phyloP scores from a whole-genome alignment of 2,329 filamentous ascomycete genomes.

The Ophiostoma novo-ulmi region DNA sequence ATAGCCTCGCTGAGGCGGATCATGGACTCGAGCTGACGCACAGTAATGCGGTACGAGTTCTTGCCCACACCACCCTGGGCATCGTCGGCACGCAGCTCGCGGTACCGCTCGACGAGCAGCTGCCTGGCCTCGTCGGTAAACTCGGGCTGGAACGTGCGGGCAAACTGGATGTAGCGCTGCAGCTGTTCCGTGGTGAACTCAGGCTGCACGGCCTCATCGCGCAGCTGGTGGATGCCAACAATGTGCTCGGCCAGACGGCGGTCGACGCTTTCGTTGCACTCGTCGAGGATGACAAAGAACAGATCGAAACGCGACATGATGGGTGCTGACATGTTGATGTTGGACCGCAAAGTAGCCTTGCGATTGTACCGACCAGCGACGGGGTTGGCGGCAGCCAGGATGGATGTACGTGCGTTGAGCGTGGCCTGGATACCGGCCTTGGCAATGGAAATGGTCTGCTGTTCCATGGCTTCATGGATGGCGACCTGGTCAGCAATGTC shows the following conservation, averaged over 20 bases:
- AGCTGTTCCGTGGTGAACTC: constrained; percentile 95
- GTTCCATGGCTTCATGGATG: constrained; percentile 99
- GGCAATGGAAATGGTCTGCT: constrained; percentile 97
- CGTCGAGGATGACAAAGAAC: constrained; percentile 96
- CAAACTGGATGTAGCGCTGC: constrained; percentile 95
- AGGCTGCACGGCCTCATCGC: constrained; percentile 84
- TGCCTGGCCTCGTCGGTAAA: constrained; percentile 84
- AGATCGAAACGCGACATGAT: constrained; percentile 99
- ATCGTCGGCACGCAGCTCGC: constrained; percentile 88
- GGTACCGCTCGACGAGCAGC: constrained; percentile 85
- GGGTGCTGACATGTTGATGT: constrained; percentile 97
- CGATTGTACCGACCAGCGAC: constrained; percentile 96
- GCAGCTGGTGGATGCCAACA: constrained; percentile 84
- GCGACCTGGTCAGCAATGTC: constrained; percentile 94
- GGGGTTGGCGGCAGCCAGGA: constrained; percentile 92
- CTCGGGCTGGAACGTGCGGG: constrained; percentile 85
- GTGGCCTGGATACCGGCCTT: constrained; percentile 98
- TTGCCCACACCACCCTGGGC: constrained; percentile 88
- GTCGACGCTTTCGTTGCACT: constrained; percentile 89
- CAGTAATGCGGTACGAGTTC: constrained; percentile 96
- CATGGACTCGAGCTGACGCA: constrained; percentile 90
- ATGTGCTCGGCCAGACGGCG: constrained; percentile 91
- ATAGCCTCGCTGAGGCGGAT: constrained; percentile 97
- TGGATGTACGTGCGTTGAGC: constrained; percentile 89
- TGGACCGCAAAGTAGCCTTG: constrained; percentile 85